Conservation (phyloP, 805 yeast species). For the Kodamaea jinghongensis region DNA sequence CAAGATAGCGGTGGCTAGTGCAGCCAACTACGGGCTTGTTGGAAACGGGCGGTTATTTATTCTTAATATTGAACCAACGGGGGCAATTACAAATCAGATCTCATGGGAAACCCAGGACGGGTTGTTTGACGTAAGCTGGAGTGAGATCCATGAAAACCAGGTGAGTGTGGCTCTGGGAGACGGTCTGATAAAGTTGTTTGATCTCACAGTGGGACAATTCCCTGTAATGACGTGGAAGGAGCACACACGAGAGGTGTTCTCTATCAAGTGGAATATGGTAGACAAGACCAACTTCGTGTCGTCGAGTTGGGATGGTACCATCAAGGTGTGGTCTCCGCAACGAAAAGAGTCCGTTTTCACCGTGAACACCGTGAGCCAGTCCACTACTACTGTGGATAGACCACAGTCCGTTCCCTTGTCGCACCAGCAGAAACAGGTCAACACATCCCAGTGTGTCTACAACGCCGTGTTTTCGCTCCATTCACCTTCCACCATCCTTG, state of each 20-base stretch:
- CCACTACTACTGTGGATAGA: conserved; percentile 1
- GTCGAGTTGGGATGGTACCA: conserved; percentile 89
- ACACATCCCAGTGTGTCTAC: conserved; percentile 64
- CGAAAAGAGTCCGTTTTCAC: conserved; percentile 58
- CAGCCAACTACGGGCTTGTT: conserved; percentile 90
- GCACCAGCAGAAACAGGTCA: conserved; percentile 32
- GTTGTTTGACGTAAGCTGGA: conserved; percentile 84
- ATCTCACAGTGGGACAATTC: conserved; percentile 59
- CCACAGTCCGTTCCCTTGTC: conserved; percentile 25
- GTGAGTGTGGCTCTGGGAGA: conserved; percentile 83
- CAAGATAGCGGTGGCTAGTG: conserved; percentile 83
- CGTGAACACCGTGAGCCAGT: conserved; percentile 22
- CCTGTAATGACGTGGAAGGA: conserved; percentile 77
- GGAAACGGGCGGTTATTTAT: conserved; percentile 87
- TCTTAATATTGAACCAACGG: conserved; percentile 64
- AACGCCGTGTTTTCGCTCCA: conserved; percentile 83
- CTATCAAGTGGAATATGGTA: conserved; percentile 69
- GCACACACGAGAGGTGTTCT: conserved; percentile 73
- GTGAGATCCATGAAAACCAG: conserved; percentile 87
- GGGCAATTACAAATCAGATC: conserved; percentile 52
- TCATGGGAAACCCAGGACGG: conserved; percentile 93
- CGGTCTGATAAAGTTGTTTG: conserved; percentile 82
- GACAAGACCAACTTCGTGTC: conserved; percentile 69
- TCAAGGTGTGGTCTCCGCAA: conserved; percentile 74
- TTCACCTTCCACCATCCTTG: conserved; percentile 63